Percentiles rank a stretch among this genome's conserved stretches.
These are phyloP conservation scores for Neurospora intermedia DNA, from an alignment of 495 filamentous ascomycete genomes.

Conservation along the genomic window DNA sequence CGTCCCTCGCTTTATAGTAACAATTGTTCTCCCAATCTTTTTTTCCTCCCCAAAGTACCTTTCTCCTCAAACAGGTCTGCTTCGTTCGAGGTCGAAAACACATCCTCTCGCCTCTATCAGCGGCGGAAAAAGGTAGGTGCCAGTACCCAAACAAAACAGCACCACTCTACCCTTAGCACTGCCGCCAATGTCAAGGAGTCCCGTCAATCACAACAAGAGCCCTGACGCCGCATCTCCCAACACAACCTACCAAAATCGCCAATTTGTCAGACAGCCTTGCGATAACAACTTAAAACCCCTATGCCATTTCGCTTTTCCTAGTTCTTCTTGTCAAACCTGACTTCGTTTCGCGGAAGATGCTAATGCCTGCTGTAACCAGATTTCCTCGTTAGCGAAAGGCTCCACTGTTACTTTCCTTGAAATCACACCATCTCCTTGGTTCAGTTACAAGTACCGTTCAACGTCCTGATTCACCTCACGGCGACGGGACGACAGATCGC, in stretches of 20 bases:
- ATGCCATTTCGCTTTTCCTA: not conserved
- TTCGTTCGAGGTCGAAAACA: not conserved
- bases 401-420: not conserved
- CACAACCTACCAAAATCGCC: not conserved
- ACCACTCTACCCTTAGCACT: not conserved
- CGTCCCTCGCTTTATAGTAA: constrained; percentile 39
- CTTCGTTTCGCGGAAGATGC: not conserved
- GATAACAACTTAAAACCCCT: not conserved
- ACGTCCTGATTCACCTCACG: not conserved
- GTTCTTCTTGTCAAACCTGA: not conserved
- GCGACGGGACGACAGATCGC: not conserved
- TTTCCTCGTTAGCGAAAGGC: not conserved
- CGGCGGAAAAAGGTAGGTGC: not conserved
- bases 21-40: constrained; percentile 23
- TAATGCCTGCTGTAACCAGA: not conserved
- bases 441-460: not conserved
- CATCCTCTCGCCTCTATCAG: not conserved
- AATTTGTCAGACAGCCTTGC: not conserved
- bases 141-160: not conserved
- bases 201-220: not conserved
- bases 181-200: not conserved
- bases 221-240: not conserved
- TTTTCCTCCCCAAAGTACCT: not conserved
- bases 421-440: not conserved
- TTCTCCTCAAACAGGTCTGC: not conserved